Evolutionary conservation across 306 rosid genomes (phyloP), one percentile per base, ranked within the genome.

Genomic region (Lotus japonicus): DNA sequence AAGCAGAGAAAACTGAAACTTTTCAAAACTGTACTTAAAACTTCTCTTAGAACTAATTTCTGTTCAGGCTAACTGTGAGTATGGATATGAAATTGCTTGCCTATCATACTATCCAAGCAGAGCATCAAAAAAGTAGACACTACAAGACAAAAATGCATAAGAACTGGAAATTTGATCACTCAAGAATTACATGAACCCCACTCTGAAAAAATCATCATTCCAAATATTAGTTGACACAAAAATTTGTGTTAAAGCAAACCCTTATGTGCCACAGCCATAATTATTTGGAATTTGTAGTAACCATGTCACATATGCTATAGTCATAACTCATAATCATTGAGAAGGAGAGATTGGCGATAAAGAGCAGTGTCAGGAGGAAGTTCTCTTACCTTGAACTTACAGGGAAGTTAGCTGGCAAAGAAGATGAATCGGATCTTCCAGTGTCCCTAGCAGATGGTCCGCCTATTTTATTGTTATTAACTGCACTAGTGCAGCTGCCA

Each of bases 401-500:
- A 19, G 95, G 64, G 59, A 81, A 86, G 61, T 87, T 88, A 55
- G 86, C 66, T 49, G 92, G 86, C 81, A 89, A 63, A 18, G 91
- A 79, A 70, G 95, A 65, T 16, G 95, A 87, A 75, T 92, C 98
- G 67, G 91, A 80, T 80, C 95, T 88, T 80, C 82, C 83, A 70
- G 83, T 68, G 74, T 92, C 96, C 89, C 95, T 84, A 49, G 85
- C 81, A 12, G 98, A 87, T 59, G 90, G 77, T 58, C 96, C 89
- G 23, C 96, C 89, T 70, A 86, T 72, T 52, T 84, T 73, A 80
- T 74, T 83, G 86, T 83, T 87, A 64, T 85, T 87, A 77, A 92
- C 92, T 89, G 98, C 95, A 92, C 96, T 76, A 86, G 89, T 75
- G 92, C 92, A 84, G 89, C 92, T 72, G 69, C 87, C 78, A 84